Conservation (phyloP, 805 yeast genomes). For the Wickerhamomyces chaumierensis region DNA sequence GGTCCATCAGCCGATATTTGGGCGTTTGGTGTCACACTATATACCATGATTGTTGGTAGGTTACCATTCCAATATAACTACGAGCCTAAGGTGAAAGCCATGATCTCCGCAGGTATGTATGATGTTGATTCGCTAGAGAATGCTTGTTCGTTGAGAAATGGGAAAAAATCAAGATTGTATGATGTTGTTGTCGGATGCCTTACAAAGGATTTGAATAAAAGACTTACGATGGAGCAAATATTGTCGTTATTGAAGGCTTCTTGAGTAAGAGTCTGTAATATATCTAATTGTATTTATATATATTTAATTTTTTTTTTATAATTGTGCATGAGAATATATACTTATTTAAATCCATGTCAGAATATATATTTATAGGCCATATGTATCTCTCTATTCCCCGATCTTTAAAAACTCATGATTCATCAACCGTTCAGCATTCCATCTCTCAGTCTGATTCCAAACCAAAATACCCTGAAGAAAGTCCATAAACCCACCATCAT, state of each 20-base stretch:
- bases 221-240: background rate
- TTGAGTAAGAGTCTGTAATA: too few relatives aligned
- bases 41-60: slow-evolving; percentile 60
- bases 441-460: slow-evolving; percentile 43
- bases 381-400: too few relatives aligned
- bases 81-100: slow-evolving; percentile 66
- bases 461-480: slow-evolving; percentile 21
- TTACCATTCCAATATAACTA: slow-evolving; percentile 80
- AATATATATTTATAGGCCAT: too few relatives aligned
- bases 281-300: too few relatives aligned
- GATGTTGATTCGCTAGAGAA: slow-evolving; percentile 33
- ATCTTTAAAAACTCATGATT: slow-evolving; percentile 40
- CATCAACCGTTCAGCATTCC: slow-evolving; percentile 38
- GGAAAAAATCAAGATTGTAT: background rate
- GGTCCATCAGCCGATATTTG: slow-evolving; percentile 75
- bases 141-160: slow-evolving; percentile 22
- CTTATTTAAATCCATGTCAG: too few relatives aligned
- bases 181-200: background rate
- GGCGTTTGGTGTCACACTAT: slow-evolving; percentile 79
- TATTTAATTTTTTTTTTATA: too few relatives aligned
- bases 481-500: slow-evolving; percentile 13
- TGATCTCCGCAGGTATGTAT: slow-evolving; percentile 59
- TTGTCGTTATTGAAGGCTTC: background rate
- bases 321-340: too few relatives aligned
- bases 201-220: background rate